Percentiles rank a stretch among this genome's conserved stretches.
These are phyloP conservation scores for Halocafeteria seosinensis DNA, from an alignment of 108 stramenopile species.

Conservation along the genomic window DNA sequence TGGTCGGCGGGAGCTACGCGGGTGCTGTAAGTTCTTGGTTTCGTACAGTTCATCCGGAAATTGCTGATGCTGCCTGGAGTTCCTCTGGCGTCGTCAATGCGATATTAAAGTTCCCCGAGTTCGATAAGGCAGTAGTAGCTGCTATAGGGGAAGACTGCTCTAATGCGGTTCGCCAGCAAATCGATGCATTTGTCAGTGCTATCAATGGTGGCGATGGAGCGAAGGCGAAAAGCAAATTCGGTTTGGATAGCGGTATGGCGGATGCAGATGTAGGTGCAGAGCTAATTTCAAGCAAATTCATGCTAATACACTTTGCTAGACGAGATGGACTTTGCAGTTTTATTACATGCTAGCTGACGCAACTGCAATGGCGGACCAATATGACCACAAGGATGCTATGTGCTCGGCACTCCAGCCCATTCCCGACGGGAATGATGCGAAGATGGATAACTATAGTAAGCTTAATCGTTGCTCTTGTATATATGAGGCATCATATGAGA, in stretches of 20 bases:
- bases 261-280: too few relatives aligned
- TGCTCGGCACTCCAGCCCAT: background rate
- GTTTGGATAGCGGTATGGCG: too few relatives aligned
- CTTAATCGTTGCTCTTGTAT: too few relatives aligned
- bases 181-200: constrained; percentile 7
- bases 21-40: constrained; percentile 10
- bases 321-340: constrained; percentile 9
- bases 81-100: constrained; percentile 13
- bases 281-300: too few relatives aligned
- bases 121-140: constrained; percentile 10
- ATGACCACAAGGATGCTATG: constrained; percentile 7
- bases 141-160: constrained; percentile 4
- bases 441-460: too few relatives aligned
- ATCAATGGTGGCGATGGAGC: background rate
- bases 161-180: background rate
- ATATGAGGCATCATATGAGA: too few relatives aligned
- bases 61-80: constrained; percentile 3
- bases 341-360: constrained; percentile 21
- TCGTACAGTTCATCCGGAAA: constrained; percentile 3
- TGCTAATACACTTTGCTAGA: too few relatives aligned
- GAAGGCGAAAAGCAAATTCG: too few relatives aligned
- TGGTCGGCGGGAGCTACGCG: constrained; percentile 16
- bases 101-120: constrained; percentile 7
- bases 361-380: constrained; percentile 15
- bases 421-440: background rate